These are phyloP conservation scores for Alternaria dauci DNA, from an alignment of 2,329 filamentous ascomycete species.

Conservation along the genomic window DNA sequence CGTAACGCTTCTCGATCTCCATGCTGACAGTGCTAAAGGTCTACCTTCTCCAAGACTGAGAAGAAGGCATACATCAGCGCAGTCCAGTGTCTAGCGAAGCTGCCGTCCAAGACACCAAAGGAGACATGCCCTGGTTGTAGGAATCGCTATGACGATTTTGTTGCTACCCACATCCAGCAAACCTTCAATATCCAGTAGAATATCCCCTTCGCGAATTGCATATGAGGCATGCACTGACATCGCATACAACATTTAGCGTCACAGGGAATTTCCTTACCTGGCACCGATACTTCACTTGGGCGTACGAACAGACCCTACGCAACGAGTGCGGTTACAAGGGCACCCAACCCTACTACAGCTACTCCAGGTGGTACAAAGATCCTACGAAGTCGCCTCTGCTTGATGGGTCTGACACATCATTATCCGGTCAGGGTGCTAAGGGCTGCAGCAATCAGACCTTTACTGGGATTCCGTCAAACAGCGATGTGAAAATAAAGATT, in stretches of 20 bases:
- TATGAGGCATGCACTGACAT: background rate
- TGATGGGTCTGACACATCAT: constrained; percentile 60
- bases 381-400: constrained; percentile 60
- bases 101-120: constrained; percentile 29
- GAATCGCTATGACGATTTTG: constrained; percentile 42
- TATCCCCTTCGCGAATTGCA: background rate
- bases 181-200: constrained; percentile 30
- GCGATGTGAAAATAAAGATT: constrained; percentile 40
- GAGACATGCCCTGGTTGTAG: constrained; percentile 34
- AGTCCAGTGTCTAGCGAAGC: constrained; percentile 39
- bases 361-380: constrained; percentile 33
- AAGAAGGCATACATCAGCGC: constrained; percentile 41
- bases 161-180: constrained; percentile 40
- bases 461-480: constrained; percentile 32
- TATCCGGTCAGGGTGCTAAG: constrained; percentile 55
- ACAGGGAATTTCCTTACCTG: constrained; percentile 37
- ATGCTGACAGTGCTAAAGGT: background rate
- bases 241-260: constrained; percentile 6
- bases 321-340: constrained; percentile 41
- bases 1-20: background rate
- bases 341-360: constrained; percentile 34
- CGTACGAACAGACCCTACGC: constrained; percentile 36
- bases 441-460: constrained; percentile 31
- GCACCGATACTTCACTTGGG: constrained; percentile 37
- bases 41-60: constrained; percentile 30